Conservation (phyloP, 495 filamentous ascomycete species). For the Neurospora intermedia region DNA sequence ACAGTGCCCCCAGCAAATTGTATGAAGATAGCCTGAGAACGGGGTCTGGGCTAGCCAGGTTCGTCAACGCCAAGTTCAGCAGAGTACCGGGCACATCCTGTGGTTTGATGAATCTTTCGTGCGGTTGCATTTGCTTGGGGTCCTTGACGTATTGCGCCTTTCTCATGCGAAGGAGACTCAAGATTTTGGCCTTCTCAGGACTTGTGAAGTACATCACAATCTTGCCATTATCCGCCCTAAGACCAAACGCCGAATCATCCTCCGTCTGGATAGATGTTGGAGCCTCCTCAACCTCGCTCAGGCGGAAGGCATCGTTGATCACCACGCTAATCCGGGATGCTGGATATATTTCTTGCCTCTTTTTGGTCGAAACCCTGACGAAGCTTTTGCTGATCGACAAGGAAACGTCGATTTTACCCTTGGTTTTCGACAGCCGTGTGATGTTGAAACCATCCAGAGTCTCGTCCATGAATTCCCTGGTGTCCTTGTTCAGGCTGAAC, state of each 20-base stretch:
- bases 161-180: constrained; percentile 47
- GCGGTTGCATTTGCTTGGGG: constrained; percentile 41
- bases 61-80: constrained; percentile 53
- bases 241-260: constrained; percentile 55
- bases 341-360: constrained; percentile 53
- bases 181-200: constrained; percentile 46
- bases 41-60: constrained; percentile 47
- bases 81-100: constrained; percentile 59
- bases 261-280: constrained; percentile 50
- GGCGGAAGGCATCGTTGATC: constrained; percentile 56
- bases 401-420: constrained; percentile 53
- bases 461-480: constrained; percentile 52
- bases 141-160: constrained; percentile 53
- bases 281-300: constrained; percentile 53
- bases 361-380: constrained; percentile 55
- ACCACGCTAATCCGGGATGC: constrained; percentile 46
- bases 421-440: constrained; percentile 51
- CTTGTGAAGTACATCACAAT: constrained; percentile 58
- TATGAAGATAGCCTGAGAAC: constrained; percentile 49
- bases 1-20: constrained; percentile 51
- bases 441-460: constrained; percentile 54
- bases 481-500: constrained; percentile 54
- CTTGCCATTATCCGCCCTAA: constrained; percentile 55
- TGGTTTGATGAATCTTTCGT: constrained; percentile 50
- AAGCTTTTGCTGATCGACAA: constrained; percentile 56